These are phyloP conservation scores for Annulohypoxylon nitens DNA, from an alignment of 495 filamentous ascomycete genomes.

Conservation along the genomic window DNA sequence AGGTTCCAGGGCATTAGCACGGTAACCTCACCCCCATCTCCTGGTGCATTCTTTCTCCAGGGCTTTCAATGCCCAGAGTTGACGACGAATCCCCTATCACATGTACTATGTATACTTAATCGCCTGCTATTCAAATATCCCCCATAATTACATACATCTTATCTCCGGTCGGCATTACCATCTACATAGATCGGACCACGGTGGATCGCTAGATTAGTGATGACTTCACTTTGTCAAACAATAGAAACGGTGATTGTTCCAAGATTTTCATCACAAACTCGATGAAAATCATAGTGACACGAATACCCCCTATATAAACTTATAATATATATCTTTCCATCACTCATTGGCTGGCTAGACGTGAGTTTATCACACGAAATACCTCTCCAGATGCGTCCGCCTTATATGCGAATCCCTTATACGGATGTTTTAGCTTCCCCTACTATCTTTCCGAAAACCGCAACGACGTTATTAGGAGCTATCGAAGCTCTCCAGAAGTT, in stretches of 20 bases:
- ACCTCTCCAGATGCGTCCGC: conserved; percentile 67
- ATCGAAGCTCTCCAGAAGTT: conserved; percentile 81
- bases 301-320: neutral
- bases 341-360: conserved; percentile 2
- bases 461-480: conserved; percentile 77
- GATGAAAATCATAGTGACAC: conserved; percentile 12
- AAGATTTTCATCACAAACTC: neutral
- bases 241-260: neutral
- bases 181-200: neutral
- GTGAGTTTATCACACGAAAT: conserved; percentile 4
- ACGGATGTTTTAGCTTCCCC: conserved; percentile 86
- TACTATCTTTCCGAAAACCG: conserved; percentile 76
- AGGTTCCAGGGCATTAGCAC: conserved; percentile 1
- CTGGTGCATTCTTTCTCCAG: neutral
- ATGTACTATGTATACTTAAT: neutral
- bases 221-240: conserved; percentile 34
- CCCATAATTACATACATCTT: neutral
- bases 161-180: neutral
- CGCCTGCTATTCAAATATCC: neutral
- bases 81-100: neutral
- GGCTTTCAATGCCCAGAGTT: neutral
- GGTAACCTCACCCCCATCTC: neutral
- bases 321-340: neutral
- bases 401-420: conserved; percentile 90
- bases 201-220: conserved; percentile 11